These are phyloP conservation scores for Cryptococcus jaspeensis DNA, from an alignment of 1,284 basidiomycete species.

Conservation along the genomic window DNA sequence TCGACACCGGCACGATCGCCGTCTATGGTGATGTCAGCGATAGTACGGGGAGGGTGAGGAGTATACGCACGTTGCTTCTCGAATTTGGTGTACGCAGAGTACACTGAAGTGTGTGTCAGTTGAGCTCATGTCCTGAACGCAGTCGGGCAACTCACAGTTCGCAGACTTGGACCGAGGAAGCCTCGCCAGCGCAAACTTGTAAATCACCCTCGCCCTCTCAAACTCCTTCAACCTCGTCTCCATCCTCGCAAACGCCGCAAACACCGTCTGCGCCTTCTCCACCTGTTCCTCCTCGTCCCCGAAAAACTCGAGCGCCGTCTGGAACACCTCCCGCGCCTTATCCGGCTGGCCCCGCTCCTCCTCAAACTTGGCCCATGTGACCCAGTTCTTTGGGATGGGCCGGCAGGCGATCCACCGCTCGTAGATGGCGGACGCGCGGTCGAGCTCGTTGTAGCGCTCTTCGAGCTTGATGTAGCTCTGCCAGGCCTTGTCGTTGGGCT, in stretches of 20 bases:
- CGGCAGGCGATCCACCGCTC: conserved; percentile 92
- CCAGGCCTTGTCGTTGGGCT: conserved; percentile 99
- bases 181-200: conserved; percentile 94
- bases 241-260: conserved; percentile 96
- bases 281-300: conserved; percentile 97
- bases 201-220: conserved; percentile 93
- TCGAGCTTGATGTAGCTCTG: conserved; percentile 97
- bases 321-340: conserved; percentile 93
- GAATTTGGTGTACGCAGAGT: conserved; percentile 89
- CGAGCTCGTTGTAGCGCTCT: conserved; percentile 85
- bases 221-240: conserved; percentile 94
- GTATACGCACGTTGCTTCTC: conserved; percentile 75
- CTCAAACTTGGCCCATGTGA: conserved; percentile 95
- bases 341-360: conserved; percentile 84
- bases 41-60: background rate
- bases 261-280: conserved; percentile 95
- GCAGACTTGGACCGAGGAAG: conserved; percentile 87
- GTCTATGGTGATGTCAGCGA: conserved; percentile 47
- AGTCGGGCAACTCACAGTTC: conserved; percentile 42
- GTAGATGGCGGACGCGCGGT: conserved; percentile 88
- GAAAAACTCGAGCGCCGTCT: conserved; percentile 93
- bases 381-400: conserved; percentile 93
- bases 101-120: conserved; percentile 35
- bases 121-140: background rate
- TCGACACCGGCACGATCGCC: conserved; percentile 86